A percentile compares a stretch with the other conserved stretches of the same genome.
phyloP scores from a whole-genome alignment of 768 basidiomycete genomes.

The Lentinula sp. region DNA sequence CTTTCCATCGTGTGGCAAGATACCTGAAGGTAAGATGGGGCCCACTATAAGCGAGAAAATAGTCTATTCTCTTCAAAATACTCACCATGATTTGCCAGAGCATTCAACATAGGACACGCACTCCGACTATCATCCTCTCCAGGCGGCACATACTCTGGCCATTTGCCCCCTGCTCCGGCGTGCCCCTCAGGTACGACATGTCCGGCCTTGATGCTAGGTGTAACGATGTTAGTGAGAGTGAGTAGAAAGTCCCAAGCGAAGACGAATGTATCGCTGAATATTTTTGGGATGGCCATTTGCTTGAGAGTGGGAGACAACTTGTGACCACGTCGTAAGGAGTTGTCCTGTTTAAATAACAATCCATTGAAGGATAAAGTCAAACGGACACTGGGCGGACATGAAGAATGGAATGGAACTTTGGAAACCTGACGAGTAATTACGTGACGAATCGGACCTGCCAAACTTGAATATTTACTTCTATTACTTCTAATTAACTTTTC shows the following conservation, averaged over 20 bases:
- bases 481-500: too few species aligned
- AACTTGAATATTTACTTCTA: too few species aligned
- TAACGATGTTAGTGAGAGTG: constrained; percentile 44
- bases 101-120: constrained; percentile 73
- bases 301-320: constrained; percentile 2
- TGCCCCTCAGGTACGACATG: constrained; percentile 49
- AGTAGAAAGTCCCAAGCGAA: constrained; percentile 48
- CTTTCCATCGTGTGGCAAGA: constrained; percentile 58
- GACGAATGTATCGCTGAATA: constrained; percentile 26
- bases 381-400: background rate
- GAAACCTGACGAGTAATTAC: background rate
- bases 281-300: constrained; percentile 22
- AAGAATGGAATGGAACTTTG: background rate
- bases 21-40: constrained; percentile 48
- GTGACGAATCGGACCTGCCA: background rate
- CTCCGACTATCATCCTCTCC: constrained; percentile 61
- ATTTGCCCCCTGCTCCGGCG: constrained; percentile 53
- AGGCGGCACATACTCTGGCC: constrained; percentile 63
- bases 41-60: background rate
- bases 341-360: background rate
- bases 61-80: background rate
- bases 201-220: constrained; percentile 43
- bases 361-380: background rate
- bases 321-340: background rate
- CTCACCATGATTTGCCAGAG: constrained; percentile 79